A percentile compares a stretch with the other conserved stretches of the same genome.
These are phyloP conservation scores for Phytophthora syringae DNA, from an alignment of 352 stramenopile species.

Conservation along the genomic window DNA sequence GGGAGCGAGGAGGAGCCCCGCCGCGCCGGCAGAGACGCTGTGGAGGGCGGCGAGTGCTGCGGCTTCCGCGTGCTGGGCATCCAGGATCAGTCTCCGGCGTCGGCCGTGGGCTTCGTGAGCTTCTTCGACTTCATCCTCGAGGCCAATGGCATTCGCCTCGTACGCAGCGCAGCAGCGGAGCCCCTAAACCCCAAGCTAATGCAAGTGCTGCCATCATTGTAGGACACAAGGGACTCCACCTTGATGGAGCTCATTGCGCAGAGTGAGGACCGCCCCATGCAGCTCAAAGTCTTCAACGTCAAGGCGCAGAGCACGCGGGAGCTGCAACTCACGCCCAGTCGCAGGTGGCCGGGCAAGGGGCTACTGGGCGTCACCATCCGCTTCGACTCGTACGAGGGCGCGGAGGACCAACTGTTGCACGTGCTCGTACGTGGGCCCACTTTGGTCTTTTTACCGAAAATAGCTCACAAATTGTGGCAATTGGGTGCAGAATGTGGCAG, in stretches of 20 bases:
- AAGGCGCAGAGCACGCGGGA: conserved; percentile 80
- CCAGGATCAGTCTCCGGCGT: conserved; percentile 94
- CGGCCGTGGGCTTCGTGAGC: conserved; percentile 92
- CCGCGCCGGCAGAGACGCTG: conserved; percentile 24
- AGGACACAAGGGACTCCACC: conserved; percentile 86
- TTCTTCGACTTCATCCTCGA: conserved; percentile 99
- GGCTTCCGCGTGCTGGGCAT: conserved; percentile 97
- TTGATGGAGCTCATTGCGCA: conserved; percentile 94
- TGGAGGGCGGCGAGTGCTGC: conserved; percentile 66
- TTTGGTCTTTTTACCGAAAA: no score
- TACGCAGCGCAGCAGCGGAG: conserved; percentile 12
- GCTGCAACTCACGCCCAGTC: conserved; percentile 90
- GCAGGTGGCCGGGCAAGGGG: conserved; percentile 94
- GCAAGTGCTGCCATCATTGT: conserved; percentile 6
- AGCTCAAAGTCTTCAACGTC: conserved; percentile 80
- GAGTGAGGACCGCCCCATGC: conserved; percentile 78
- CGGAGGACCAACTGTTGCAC: conserved; percentile 95
- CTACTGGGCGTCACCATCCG: conserved; percentile 97
- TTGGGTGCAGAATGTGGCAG: conserved; percentile 72
- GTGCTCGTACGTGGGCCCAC: conserved; percentile 76
- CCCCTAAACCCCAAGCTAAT: no score
- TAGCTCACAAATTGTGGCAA: no score
- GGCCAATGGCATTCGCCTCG: conserved; percentile 90
- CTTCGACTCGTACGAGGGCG: conserved; percentile 96
- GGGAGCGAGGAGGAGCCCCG: conserved; percentile 7